Conservation (phyloP, 2,329 filamentous ascomycete species). For the Diaporthe longicolla region DNA sequence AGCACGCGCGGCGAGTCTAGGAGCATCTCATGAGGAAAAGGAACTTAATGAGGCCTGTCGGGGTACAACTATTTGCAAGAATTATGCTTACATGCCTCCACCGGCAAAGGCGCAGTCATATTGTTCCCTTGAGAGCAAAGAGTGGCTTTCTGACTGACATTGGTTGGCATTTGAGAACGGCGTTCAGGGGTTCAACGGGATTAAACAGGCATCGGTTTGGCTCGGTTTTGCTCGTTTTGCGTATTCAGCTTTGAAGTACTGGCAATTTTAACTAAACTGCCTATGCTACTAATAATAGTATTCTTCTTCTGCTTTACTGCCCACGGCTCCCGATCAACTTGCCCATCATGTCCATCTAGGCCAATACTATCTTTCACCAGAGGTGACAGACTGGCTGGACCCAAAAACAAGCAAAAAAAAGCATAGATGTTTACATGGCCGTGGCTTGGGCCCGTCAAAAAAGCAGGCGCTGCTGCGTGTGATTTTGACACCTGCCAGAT, state of each 20-base stretch:
- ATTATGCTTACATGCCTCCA: constrained; percentile 31
- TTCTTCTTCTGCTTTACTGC: constrained; percentile 4
- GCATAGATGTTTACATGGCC: neutral
- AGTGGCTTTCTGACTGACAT: constrained; percentile 28
- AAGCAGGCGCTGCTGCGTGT: constrained; percentile 11
- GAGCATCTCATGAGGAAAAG: constrained; percentile 1
- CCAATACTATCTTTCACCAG: neutral
- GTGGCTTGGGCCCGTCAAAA: constrained; percentile 17
- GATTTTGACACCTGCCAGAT: constrained; percentile 33
- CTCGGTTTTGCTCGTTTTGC: constrained; percentile 5
- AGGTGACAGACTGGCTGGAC: neutral
- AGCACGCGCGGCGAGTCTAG: neutral
- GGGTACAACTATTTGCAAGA: constrained; percentile 12
- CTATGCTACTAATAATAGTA: constrained; percentile 26
- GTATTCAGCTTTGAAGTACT: constrained; percentile 14
- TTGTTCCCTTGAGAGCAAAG: constrained; percentile 19
- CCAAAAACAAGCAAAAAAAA: constrained; percentile 7
- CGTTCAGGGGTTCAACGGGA: constrained; percentile 12
- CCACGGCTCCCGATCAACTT: neutral
- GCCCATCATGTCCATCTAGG: neutral
- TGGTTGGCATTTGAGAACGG: constrained; percentile 33
- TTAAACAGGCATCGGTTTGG: constrained; percentile 18
- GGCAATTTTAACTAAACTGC: constrained; percentile 15
- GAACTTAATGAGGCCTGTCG: constrained; percentile 8
- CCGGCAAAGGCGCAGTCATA: constrained; percentile 31